Conservation (phyloP, 148 eudicot genomes). For the Simmondsia chinensis region DNA sequence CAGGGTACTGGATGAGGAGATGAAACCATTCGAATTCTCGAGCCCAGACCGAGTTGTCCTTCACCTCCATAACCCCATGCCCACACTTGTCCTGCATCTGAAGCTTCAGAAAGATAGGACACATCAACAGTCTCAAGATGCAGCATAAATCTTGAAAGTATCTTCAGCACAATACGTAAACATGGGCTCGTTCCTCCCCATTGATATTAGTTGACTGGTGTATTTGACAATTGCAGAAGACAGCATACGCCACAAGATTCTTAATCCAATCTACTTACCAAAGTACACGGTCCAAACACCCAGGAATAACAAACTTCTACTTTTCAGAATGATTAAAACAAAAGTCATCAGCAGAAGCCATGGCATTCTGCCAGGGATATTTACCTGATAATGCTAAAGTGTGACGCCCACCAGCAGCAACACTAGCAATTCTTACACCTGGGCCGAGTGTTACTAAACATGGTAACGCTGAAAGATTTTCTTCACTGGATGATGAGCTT, state of each 20-base stretch:
- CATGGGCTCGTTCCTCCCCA: too few species aligned
- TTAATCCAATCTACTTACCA: too few species aligned
- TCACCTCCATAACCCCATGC: constrained; percentile 99
- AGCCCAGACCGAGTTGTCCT: constrained; percentile 92
- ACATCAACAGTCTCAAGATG: constrained; percentile 30
- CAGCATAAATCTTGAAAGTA: not conserved
- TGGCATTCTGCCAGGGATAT: not conserved
- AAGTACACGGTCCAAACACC: too few species aligned
- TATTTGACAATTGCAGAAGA: too few species aligned
- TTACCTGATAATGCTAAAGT: constrained; percentile 88
- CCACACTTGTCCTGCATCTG: constrained; percentile 99
- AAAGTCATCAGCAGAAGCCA: not conserved
- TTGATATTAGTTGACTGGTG: too few species aligned
- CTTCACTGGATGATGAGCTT: constrained; percentile 60
- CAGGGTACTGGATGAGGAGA: constrained; percentile 95
- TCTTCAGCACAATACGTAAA: too few species aligned
- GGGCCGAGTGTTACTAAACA: constrained; percentile 75
- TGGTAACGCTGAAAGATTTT: constrained; percentile 69
- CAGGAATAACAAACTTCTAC: too few species aligned
- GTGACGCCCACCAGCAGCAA: constrained; percentile 99
- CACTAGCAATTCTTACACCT: constrained; percentile 66
- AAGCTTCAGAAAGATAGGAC: constrained; percentile 33
- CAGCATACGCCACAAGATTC: too few species aligned
- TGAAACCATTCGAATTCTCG: constrained; percentile 89
- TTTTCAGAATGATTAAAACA: not conserved